Conservation (phyloP, 2,329 filamentous ascomycete species). For the Helotiales sp. region DNA sequence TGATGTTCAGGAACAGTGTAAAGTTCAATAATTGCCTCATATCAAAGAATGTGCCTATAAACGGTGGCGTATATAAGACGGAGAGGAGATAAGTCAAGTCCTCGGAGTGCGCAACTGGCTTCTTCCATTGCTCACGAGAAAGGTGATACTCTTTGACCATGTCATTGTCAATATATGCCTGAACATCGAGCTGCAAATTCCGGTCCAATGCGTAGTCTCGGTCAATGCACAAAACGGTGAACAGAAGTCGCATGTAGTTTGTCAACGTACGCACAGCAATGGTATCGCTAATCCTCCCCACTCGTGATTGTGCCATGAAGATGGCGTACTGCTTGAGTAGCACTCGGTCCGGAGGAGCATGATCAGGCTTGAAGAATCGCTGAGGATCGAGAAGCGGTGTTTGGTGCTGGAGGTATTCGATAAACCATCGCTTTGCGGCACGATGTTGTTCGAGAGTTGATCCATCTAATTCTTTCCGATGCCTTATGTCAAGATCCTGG, state of each 20-base stretch:
- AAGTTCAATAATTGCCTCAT: slow-evolving; percentile 1
- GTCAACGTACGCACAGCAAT: not conserved
- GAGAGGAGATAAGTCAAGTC: not conserved
- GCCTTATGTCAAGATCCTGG: not conserved
- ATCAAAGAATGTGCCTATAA: not conserved
- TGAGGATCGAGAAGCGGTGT: not conserved
- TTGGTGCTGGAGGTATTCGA: not conserved
- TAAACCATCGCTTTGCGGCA: not conserved
- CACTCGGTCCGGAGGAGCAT: not conserved
- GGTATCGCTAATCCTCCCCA: not conserved
- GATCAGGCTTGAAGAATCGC: not conserved
- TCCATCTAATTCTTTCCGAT: not conserved
- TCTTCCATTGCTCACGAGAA: not conserved
- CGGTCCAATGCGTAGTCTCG: not conserved
- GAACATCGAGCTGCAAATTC: not conserved
- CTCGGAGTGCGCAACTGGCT: not conserved
- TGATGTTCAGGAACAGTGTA: not conserved
- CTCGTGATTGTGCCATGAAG: not conserved
- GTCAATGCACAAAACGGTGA: not conserved
- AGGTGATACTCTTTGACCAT: not conserved
- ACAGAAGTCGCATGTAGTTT: not conserved
- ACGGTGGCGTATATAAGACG: not conserved
- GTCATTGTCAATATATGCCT: not conserved
- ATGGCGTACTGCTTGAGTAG: not conserved
- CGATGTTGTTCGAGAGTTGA: not conserved